Conservation (phyloP, 805 yeast species). For the Kluyveromyces lactis region DNA sequence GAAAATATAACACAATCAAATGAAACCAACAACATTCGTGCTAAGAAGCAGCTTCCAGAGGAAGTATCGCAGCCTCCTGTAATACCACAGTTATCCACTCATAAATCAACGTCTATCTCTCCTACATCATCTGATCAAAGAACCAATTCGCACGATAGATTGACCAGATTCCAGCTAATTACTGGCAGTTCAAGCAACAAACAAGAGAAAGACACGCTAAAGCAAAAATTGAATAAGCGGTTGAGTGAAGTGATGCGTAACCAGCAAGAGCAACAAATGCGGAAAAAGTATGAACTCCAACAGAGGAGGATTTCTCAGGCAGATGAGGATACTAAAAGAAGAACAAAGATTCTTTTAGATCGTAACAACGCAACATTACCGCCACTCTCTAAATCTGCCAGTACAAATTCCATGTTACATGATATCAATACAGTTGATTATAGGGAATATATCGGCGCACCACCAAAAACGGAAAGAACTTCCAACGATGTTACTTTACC, state of each 20-base stretch:
- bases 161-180: slow-evolving; percentile 24
- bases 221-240: slow-evolving; percentile 23
- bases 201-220: slow-evolving; percentile 19
- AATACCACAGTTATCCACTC: not conserved
- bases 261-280: slow-evolving; percentile 23
- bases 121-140: slow-evolving; percentile 2
- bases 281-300: slow-evolving; percentile 18
- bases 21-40: not conserved
- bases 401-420: slow-evolving; percentile 14
- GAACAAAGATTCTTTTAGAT: slow-evolving; percentile 10
- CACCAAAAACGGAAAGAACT: slow-evolving; percentile 1
- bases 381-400: not conserved
- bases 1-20: not conserved
- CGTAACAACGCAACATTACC: not conserved
- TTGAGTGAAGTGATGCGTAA: slow-evolving; percentile 26
- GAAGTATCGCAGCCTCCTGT: not conserved
- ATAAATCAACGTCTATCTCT: not conserved
- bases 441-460: slow-evolving; percentile 19
- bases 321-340: slow-evolving; percentile 16
- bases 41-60: not conserved
- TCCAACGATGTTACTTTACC: slow-evolving; percentile 29
- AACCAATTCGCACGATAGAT: slow-evolving; percentile 14
- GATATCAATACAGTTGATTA: slow-evolving; percentile 27
- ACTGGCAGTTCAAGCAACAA: slow-evolving; percentile 14
- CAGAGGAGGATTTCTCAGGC: slow-evolving; percentile 22